Conservation (phyloP, 2,329 filamentous ascomycete genomes). For the Colletotrichum orchidophilum region DNA sequence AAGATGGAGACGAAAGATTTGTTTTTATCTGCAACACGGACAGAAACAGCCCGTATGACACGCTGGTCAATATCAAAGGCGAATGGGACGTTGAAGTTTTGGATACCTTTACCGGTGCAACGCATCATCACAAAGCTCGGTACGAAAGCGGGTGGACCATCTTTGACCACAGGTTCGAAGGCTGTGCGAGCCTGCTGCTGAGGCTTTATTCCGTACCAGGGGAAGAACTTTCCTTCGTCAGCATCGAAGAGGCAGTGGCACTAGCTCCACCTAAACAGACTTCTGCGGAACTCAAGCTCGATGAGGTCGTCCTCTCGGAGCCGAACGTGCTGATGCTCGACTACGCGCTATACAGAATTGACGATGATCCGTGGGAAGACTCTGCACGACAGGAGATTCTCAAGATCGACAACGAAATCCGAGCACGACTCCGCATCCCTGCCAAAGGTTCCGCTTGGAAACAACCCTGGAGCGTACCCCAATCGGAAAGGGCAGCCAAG, state of each 20-base stretch:
- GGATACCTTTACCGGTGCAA: conserved; percentile 40
- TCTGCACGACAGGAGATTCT: conserved; percentile 38
- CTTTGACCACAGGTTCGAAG: conserved; percentile 40
- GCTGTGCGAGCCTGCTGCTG: conserved; percentile 41
- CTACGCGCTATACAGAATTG: conserved; percentile 40
- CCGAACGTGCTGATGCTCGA: conserved; percentile 44
- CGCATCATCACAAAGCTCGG: conserved; percentile 8
- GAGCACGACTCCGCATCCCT: conserved; percentile 37
- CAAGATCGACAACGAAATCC: conserved; percentile 42
- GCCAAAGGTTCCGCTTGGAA: conserved; percentile 39
- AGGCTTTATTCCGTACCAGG: conserved; percentile 23
- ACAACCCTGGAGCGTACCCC: conserved; percentile 40
- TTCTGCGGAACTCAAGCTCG: conserved; percentile 10
- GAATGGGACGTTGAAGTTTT: conserved; percentile 39
- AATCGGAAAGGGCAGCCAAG: conserved; percentile 34
- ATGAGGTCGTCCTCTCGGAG: conserved; percentile 37
- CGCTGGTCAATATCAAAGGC: conserved; percentile 38
- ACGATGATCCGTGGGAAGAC: conserved; percentile 35
- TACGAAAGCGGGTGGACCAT: conserved; percentile 36
- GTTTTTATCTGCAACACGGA: conserved; percentile 45
- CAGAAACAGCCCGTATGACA: conserved; percentile 34
- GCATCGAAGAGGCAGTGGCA: background rate
- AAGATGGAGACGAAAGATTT: conserved; percentile 40
- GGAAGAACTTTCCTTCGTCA: background rate
- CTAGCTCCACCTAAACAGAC: background rate